Conservation (phyloP, 2,329 filamentous ascomycete species). For the Epichloe brachyelytri region DNA sequence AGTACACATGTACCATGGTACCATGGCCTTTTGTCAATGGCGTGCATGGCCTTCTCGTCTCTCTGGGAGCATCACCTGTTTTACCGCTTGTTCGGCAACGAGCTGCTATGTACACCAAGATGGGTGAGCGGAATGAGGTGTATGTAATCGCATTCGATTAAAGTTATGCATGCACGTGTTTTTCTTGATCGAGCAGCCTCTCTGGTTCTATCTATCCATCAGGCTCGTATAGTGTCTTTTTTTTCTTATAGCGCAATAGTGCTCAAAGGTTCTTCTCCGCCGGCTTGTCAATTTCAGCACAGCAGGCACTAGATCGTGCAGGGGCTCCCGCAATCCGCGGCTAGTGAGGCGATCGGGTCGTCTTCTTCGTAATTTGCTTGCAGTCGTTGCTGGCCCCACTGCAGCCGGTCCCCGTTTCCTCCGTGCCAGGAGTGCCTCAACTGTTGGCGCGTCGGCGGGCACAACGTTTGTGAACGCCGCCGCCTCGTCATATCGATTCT, state of each 20-base stretch:
- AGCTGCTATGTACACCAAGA: not conserved
- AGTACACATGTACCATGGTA: too few species aligned
- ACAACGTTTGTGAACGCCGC: too few species aligned
- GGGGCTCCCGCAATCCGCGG: not conserved
- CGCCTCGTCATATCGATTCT: too few species aligned
- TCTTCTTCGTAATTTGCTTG: not conserved
- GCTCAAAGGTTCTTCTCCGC: too few species aligned
- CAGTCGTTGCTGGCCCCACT: not conserved
- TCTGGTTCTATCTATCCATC: too few species aligned
- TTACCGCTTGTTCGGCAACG: conserved; percentile 5
- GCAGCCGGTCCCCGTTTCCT: too few species aligned
- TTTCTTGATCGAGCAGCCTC: too few species aligned
- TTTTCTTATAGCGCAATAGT: too few species aligned
- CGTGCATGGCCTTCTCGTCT: not conserved
- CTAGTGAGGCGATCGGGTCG: not conserved
- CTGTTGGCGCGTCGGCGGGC: too few species aligned
- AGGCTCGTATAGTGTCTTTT: too few species aligned
- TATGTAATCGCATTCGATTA: not conserved
- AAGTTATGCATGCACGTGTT: not conserved
- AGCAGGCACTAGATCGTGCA: not conserved
- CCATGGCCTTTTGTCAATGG: not conserved
- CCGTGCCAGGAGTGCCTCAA: too few species aligned
- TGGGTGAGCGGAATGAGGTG: not conserved
- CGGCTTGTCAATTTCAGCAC: not conserved
- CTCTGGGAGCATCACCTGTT: not conserved